Base-by-base conservation (phyloP, 257 asterid genomes). In the Salvia hispanica region DNA sequence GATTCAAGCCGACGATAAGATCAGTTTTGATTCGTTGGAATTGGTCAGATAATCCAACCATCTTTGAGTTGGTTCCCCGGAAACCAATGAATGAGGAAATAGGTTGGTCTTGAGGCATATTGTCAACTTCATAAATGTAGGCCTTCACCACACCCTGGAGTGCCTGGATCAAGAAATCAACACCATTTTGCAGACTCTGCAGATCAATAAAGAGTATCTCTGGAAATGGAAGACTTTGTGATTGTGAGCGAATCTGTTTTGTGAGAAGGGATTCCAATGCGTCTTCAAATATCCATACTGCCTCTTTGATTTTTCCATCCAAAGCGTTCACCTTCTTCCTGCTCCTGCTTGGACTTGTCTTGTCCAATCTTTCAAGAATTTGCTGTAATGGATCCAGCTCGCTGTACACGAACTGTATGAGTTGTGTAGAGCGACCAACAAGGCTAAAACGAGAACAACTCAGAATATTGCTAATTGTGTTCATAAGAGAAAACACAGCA, bases 401-500 rank as follows among this genome's bases (percentile, higher is more conserved):
- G 0, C 34, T 1, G 15, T 28, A 60, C 2, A 16, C 46, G 28
- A 2, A 4, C 4, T 37, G 2, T 40, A 67, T 10, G 55, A 31
- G 14, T 25, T 60, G 2, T 31, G 0, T 0, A 4, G 45, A 37
- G 0, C n/a, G 50, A 0, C 31, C 21, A 40, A n/a, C 45, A 31
- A 73, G 8, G 53, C 18, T 47, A 47, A 47, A 14, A 47, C 8
- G 18, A 0, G 43, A 21, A 50, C 43, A 42, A 50, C 6, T 5
- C 25, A 48, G 5, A 16, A 66, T 53, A n/a, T 42, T 1, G 5
- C 42, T 6, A 1, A 58, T 39, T 11, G 76, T 72, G 14, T 64
- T 46, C 18, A 15, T 46, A 8, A 63, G 66, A 44, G 71, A 71
- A 44, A 72, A 6, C 53, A 55, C 11, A 3, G 59, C 58, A 31